Conservation (phyloP, 257 asterid genomes). For the Solanum pennellii region DNA sequence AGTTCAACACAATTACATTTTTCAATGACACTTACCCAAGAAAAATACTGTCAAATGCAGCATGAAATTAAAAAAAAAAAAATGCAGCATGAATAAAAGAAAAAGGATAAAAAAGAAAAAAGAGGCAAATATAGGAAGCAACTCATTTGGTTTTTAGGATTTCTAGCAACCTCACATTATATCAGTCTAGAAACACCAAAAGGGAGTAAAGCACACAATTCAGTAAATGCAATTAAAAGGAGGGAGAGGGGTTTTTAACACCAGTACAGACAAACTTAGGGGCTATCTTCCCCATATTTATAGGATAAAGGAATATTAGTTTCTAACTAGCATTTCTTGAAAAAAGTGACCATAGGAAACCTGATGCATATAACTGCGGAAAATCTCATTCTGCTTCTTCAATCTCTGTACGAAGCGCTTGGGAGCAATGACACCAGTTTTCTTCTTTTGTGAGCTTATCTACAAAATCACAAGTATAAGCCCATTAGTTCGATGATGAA, state of each 20-base stretch:
- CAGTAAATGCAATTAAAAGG: neutral
- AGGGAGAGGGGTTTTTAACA: neutral
- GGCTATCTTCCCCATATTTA: neutral
- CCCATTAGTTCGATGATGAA: neutral
- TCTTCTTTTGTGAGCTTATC: constrained; percentile 87
- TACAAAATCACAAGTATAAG: constrained; percentile 19
- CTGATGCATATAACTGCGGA: constrained; percentile 97
- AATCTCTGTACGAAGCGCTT: constrained; percentile 88
- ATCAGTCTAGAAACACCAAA: neutral
- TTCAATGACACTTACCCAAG: neutral
- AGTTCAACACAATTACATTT: neutral
- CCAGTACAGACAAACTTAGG: neutral
- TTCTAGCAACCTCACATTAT: neutral
- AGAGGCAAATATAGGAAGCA: neutral
- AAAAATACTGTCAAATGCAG: neutral
- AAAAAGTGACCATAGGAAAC: constrained; percentile 22
- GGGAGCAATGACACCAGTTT: constrained; percentile 88
- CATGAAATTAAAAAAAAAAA: neutral
- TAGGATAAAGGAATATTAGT: neutral
- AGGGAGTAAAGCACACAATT: neutral
- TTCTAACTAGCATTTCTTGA: neutral
- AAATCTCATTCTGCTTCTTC: constrained; percentile 80
- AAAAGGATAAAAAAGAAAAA: neutral
- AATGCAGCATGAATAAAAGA: neutral
- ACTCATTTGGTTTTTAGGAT: neutral